Percentiles rank a stretch among this genome's conserved stretches.
phyloP scores from a whole-genome alignment of 2,329 filamentous ascomycete species.

The Boeremia exigua region DNA sequence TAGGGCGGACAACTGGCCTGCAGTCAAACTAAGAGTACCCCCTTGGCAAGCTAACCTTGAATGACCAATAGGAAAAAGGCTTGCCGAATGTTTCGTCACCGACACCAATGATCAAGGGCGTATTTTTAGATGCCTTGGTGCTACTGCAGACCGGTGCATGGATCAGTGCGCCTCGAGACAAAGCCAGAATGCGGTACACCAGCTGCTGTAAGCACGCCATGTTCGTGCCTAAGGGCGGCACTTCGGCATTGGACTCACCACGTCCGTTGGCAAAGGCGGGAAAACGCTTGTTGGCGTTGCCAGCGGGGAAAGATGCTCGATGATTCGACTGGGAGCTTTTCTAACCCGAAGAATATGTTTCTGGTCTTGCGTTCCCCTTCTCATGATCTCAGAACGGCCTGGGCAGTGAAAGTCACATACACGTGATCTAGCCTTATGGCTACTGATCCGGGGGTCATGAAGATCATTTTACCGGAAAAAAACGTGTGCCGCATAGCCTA shows the following conservation, averaged over 20 bases:
- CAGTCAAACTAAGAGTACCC: neutral
- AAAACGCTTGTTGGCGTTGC: neutral
- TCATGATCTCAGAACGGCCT: too few relatives aligned
- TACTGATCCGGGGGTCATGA: neutral
- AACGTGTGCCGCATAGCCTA: neutral
- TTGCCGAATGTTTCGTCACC: constrained; percentile 1
- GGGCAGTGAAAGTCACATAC: neutral
- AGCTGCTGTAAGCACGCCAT: neutral
- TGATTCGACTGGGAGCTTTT: neutral
- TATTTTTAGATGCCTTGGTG: neutral
- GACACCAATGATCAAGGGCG: neutral
- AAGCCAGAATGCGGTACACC: neutral
- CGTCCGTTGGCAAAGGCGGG: neutral
- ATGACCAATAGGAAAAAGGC: neutral
- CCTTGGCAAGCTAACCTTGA: neutral
- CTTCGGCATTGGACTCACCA: neutral
- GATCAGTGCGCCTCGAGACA: neutral
- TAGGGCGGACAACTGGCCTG: neutral
- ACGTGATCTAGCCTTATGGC: neutral
- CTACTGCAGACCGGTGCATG: neutral
- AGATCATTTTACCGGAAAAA: neutral
- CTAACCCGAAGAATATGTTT: neutral
- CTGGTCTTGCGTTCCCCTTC: too few relatives aligned
- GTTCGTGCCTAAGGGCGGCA: neutral
- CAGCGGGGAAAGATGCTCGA: neutral